Percentiles rank a stretch among this genome's conserved stretches.
Conservation (phyloP, 139 green algal species). For the Coelastrella sp. region DNA sequence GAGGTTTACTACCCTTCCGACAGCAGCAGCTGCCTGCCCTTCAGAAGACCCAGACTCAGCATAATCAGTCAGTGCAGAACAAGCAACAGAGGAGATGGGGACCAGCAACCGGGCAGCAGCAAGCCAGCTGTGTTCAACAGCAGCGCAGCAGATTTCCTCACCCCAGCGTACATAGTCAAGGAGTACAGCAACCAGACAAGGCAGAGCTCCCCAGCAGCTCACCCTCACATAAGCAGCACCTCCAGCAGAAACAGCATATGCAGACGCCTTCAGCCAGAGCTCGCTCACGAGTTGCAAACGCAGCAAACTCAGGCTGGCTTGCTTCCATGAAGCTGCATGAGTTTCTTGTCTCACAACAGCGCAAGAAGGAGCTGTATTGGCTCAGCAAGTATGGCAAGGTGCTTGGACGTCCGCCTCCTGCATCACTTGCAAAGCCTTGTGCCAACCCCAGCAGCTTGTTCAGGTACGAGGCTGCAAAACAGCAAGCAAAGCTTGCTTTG, state of each 20-base stretch:
- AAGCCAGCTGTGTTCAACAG: too few relatives aligned
- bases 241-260: conserved; percentile 14
- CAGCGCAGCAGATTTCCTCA: not conserved
- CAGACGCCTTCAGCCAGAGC: not conserved
- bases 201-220: not conserved
- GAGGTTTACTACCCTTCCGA: too few relatives aligned
- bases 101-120: not conserved
- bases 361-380: conserved; percentile 59
- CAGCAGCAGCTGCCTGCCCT: not conserved
- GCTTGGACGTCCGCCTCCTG: not conserved
- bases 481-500: too few relatives aligned
- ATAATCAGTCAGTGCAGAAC: not conserved
- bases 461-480: not conserved
- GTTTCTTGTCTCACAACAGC: conserved; percentile 59
- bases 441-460: conserved; percentile 28
- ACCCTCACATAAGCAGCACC: not conserved
- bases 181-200: too few relatives aligned
- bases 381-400: conserved; percentile 64
- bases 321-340: conserved; percentile 60
- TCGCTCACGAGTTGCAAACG: not conserved
- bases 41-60: not conserved
- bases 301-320: conserved; percentile 2
- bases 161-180: too few relatives aligned
- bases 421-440: not conserved
- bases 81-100: not conserved